Base-by-base conservation (phyloP, 805 yeast species). In the Candida montana region DNA sequence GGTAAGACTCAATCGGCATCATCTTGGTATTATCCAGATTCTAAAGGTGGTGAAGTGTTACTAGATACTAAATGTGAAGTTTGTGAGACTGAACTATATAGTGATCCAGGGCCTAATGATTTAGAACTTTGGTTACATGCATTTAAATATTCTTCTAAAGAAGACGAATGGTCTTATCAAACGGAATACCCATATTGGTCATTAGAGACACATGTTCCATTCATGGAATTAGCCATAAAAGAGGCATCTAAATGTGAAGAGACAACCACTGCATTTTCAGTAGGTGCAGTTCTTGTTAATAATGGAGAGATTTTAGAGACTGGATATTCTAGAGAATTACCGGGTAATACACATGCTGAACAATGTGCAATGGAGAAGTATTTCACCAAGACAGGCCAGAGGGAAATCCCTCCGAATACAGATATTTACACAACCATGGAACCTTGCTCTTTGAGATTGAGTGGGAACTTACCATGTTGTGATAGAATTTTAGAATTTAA, bases 301-400 rank as follows among this genome's bases (percentile, higher is more conserved):
- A 83, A 84, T 30, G 73, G 72, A 18, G 55, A 73, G 39, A 67
- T 91, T 0, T 58, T 93, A n/a, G 71, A 83, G 7, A 79, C 86
- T 0, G 99, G 99, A 0, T 88, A 77, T 55, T 87, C 98, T 0
- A 71, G 98, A 41, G 99, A 93, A 61, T 65, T 90, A 2, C 85
- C 83, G 16, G 99, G 98, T 0, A 93, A 91, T 61, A 91, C 99
- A 0, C 99, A 91, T 60, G 99, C 99, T 4, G 99, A 93, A 55
- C 96, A 93, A 59, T 83, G 95, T 67, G 96, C 96, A 0, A 58
- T 93, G 42, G 83, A 80, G 26, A 93, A 93, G 61, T 83, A 81
- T 51, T 77, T 69, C 42, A 51, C 56, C 7, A 52, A 62, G 30
- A 58, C 41, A 45, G 52, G 62, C 33, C 45, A 45, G 5, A 39